Base-by-base conservation (phyloP, 345 rosid genomes). In the Hirschfeldia incana region DNA sequence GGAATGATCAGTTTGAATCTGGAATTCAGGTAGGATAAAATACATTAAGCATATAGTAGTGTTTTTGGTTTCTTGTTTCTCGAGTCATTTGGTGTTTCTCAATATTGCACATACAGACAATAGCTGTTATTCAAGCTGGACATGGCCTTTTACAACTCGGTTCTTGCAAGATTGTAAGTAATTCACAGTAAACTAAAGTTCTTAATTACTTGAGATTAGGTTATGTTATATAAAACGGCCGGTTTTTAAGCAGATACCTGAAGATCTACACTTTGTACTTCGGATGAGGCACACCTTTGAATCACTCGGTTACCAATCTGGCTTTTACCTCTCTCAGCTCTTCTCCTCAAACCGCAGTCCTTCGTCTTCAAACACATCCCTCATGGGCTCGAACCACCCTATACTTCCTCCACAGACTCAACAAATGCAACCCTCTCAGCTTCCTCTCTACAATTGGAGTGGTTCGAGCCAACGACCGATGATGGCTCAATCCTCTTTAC, bases 101-200 rank as follows among this genome's bases (percentile, higher is more conserved):
- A 21, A 21, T 21, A 15, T 73, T 79, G 15, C 28, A 65, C 65
- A 36, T 69, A 33, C 80, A 94, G 99, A 94, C 99, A 27, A 94
- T 94, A 82, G 97, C 98, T 84, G 99, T 92, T 34, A 94, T 94
- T 82, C 99, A 94, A 92, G 99, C 99, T 76, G 99, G 98, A 51
- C 98, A 91, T 77, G 99, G 98, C 59, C 97, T 91, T 79, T 87
- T 93, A 49, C 98, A 93, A 62, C 80, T 95, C 76, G 98, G 99
- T 74, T 95, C 98, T 70, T 90, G 94, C 92, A 90, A 93, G 87
- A 92, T 89, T 82, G 98, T 95, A 78, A 92, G 97, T 86, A 62
- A 16, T 12, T 27, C 26, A 34, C 42, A 15, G 1, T 27, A 13
- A 15, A 0, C n/a, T 46, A 6, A 37, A 1, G 7, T 34, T 15